Base-by-base conservation (phyloP, 2,329 filamentous ascomycete genomes). In the Alternaria rosae region DNA sequence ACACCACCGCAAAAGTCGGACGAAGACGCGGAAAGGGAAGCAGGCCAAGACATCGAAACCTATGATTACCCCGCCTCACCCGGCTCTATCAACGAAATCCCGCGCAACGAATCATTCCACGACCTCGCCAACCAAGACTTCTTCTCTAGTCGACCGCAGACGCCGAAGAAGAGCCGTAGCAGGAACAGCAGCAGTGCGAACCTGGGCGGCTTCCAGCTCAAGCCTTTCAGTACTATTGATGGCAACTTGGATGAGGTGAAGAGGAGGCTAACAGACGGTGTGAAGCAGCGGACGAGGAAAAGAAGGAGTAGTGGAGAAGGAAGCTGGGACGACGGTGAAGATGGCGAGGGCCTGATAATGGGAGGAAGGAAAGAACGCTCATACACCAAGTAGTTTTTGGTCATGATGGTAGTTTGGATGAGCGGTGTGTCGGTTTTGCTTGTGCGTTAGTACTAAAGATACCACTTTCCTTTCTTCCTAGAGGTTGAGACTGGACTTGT, bases 71-170 rank as follows among this genome's bases (percentile, higher is more conserved):
- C 74, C 15, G 61, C 62, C 1, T 75, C 73, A 4, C 72, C 75
- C 5, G 66, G 64, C 38, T 48, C 67, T 61, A 62, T 51, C 32
- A 67, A 48, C 64, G 70, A 53, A 60, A 77, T 66, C 68, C 94
- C 94, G 9, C 89, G 92, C 62, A 97, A 97, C 82, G 95, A 98
- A 80, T 95, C 92, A 0, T 97, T 97, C 82, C 90, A 90, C 79
- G 94, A 98, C 78, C 91, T 98, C 66, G 91, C 92, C 12, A 89
- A 87, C 51, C 91, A 97, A 68, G 92, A 91, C 64, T 90, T 99
- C 81, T 99, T 98, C 82, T 93, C 94, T 3, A 95, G 92, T 15
- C 86, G 92, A 28, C 93, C 94, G 5, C 86, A 91, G n/a, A 96
- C 92, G 54, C 89, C 93, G n/a, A 90, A 87, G 54, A 86, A 89